These are phyloP conservation scores for Pythium utonaiense DNA, from an alignment of 352 stramenopile species.

Conservation along the genomic window DNA sequence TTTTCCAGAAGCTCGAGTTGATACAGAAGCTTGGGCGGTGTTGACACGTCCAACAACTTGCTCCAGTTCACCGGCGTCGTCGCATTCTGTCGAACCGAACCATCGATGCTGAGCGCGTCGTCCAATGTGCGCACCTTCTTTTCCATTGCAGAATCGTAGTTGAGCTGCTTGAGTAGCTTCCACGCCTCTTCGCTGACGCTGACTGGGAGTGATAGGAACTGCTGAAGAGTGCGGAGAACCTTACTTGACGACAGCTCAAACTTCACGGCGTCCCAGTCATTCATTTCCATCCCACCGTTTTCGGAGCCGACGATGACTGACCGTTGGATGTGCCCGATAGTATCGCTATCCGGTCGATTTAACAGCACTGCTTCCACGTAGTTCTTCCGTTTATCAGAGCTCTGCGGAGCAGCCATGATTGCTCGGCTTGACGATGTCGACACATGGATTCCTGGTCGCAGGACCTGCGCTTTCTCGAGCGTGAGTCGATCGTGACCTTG, in stretches of 20 bases:
- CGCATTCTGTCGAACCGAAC: conserved; percentile 43
- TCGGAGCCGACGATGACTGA: conserved; percentile 15
- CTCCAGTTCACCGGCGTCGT: conserved; percentile 52
- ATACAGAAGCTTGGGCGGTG: conserved; percentile 41
- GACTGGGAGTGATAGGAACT: conserved; percentile 40
- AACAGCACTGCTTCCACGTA: conserved; percentile 35
- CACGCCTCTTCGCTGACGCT: conserved; percentile 62
- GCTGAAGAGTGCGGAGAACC: conserved; percentile 36
- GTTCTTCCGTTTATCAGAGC: conserved; percentile 28
- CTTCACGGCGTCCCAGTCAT: conserved; percentile 70
- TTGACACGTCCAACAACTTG: conserved; percentile 50
- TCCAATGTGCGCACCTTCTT: conserved; percentile 71
- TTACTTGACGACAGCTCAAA: conserved; percentile 44
- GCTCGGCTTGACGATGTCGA: conserved; percentile 5
- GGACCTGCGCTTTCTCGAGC: conserved; percentile 30
- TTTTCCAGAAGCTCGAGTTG: conserved; percentile 23
- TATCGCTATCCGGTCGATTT: conserved; percentile 35
- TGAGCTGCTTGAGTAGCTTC: conserved; percentile 63
- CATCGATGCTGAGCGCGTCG: conserved; percentile 59
- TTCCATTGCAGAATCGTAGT: conserved; percentile 59
- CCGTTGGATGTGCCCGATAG: conserved; percentile 27
- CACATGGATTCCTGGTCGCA: conserved; percentile 2
- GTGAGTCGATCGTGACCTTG: conserved; percentile 31
- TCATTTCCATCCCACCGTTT: conserved; percentile 31
- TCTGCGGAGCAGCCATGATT: conserved; percentile 21